Conservation (phyloP, 78 protist genomes). For the Dictyostelium capitatum region DNA sequence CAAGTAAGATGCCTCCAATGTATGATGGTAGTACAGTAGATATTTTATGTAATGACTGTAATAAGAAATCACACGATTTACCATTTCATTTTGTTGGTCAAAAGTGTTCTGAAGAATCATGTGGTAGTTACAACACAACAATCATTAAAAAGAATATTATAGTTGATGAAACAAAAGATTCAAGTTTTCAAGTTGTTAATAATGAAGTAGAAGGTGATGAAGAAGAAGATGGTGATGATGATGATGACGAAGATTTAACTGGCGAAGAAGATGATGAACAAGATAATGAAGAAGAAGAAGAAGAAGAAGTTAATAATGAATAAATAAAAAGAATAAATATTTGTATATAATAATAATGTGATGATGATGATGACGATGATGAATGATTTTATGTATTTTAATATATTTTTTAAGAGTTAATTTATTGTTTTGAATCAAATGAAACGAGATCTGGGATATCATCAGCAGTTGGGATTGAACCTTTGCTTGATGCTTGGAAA, state of each 20-base stretch:
- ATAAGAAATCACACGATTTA: neutral
- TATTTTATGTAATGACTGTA: slow-evolving; percentile 86
- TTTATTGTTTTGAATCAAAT: slow-evolving; percentile 50
- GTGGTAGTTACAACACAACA: slow-evolving; percentile 82
- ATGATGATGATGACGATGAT: neutral
- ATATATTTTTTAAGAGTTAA: slow-evolving; percentile 1
- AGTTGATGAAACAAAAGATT: slow-evolving; percentile 12
- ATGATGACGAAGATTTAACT: neutral
- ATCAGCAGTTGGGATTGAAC: neutral
- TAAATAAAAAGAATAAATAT: no score
- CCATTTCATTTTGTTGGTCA: slow-evolving; percentile 73
- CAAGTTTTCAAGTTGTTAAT: neutral
- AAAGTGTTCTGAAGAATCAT: slow-evolving; percentile 45
- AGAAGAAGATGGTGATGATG: slow-evolving; percentile 23
- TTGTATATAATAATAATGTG: neutral
- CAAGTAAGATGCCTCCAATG: slow-evolving; percentile 80
- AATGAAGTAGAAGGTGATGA: slow-evolving; percentile 2
- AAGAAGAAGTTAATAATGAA: neutral
- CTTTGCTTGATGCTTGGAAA: neutral
- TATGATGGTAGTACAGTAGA: slow-evolving; percentile 51
- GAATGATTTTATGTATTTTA: no score
- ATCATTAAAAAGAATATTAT: slow-evolving; percentile 14
- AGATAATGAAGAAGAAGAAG: slow-evolving; percentile 2
- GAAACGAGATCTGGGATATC: slow-evolving; percentile 74
- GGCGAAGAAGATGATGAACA: slow-evolving; percentile 1